Conservation (phyloP, 1,139 yeast genomes). For the Pneumocystis jirovecii region DNA sequence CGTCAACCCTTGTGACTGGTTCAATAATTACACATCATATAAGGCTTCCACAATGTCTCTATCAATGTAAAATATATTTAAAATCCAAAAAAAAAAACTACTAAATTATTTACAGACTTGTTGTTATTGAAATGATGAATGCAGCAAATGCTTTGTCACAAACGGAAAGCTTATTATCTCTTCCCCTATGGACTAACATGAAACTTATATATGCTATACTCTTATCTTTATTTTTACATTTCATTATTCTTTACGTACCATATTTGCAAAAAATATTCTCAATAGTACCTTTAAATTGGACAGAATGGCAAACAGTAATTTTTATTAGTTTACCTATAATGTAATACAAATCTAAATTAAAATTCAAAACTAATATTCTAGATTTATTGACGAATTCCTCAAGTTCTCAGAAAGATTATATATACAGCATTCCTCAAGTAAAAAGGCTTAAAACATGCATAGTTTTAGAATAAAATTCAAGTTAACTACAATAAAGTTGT, state of each 20-base stretch:
- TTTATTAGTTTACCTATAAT: conserved; percentile 27
- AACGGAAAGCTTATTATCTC: conserved; percentile 26
- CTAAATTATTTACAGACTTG: conserved; percentile 16
- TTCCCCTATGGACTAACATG: conserved; percentile 28
- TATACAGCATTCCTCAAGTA: not conserved
- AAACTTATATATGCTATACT: conserved; percentile 26
- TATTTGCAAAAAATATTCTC: conserved; percentile 24
- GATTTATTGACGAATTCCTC: not conserved
- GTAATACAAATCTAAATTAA: not conserved
- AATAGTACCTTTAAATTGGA: conserved; percentile 23
- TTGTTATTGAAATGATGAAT: conserved; percentile 30
- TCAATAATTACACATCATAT: conserved; percentile 18
- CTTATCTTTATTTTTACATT: conserved; percentile 25
- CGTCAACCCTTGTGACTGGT: conserved; percentile 25
- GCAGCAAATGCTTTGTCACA: conserved; percentile 29
- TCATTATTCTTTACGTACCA: conserved; percentile 25
- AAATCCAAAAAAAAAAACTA: not conserved
- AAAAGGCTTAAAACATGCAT: not conserved
- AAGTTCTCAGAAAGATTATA: not conserved
- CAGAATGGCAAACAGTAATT: conserved; percentile 27
- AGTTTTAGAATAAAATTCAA: not conserved
- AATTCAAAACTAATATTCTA: not conserved
- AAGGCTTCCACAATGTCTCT: conserved; percentile 29
- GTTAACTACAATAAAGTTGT: not conserved
- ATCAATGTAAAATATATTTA: conserved; percentile 17